Evolutionary conservation across 768 basidiomycete species (phyloP).

Genomic region (Trametes meyenii): DNA sequence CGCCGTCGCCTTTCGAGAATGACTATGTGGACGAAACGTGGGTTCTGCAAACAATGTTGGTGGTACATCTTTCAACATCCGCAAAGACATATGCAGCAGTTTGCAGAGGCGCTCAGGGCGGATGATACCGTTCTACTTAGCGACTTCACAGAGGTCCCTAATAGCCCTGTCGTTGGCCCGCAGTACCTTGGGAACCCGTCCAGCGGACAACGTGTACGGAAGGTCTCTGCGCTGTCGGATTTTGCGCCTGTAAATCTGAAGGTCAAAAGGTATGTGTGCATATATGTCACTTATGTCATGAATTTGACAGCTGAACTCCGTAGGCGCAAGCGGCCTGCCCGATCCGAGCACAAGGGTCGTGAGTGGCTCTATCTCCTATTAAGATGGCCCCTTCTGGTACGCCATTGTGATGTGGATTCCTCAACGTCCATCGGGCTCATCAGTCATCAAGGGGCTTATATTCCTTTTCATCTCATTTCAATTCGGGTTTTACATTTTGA

Average conservation of each 20-base stretch:
- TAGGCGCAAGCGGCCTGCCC: constrained; percentile 40
- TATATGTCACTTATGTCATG: neutral
- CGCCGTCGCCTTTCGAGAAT: constrained; percentile 38
- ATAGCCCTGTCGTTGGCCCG: constrained; percentile 18
- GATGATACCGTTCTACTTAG: constrained; percentile 25
- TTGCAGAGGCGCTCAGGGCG: constrained; percentile 65
- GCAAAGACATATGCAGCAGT: constrained; percentile 68
- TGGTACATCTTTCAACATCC: constrained; percentile 35
- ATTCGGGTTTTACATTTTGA: constrained; percentile 85
- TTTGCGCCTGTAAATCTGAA: constrained; percentile 89
- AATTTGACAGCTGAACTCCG: neutral
- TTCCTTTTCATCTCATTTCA: constrained; percentile 81
- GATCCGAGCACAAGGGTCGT: constrained; percentile 48
- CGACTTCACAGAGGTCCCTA: constrained; percentile 29
- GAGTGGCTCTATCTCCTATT: constrained; percentile 80
- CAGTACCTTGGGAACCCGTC: constrained; percentile 14
- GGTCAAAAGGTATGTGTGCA: constrained; percentile 67
- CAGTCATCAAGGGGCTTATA: constrained; percentile 63
- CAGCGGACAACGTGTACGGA: constrained; percentile 59
- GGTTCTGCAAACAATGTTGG: neutral
- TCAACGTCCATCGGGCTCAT: neutral
- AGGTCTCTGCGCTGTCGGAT: constrained; percentile 83
- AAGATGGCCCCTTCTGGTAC: constrained; percentile 85
- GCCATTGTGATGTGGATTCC: neutral
- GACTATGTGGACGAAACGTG: constrained; percentile 78